Evolutionary conservation across 2,329 filamentous ascomycete genomes (phyloP), one percentile per base, ranked within the genome.

Genomic region (Aspergillus proliferans): DNA sequence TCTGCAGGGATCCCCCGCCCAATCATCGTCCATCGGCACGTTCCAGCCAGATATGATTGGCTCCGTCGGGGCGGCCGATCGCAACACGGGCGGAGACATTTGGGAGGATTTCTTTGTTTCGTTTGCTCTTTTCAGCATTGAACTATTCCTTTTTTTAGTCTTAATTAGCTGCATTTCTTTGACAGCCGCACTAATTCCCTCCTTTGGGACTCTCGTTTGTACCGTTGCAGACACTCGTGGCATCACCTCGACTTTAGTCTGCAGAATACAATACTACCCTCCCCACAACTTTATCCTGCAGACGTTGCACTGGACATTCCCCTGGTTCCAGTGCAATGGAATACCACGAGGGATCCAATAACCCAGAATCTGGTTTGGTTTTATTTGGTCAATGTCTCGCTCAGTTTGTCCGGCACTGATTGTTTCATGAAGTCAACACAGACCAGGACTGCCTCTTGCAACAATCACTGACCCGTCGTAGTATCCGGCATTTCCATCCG

Each of bases 1-100:
- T 7, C 26, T 62, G 56, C 56, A 55, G 38, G 40, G 44, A 33
- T 43, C 28, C 38, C 45, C 46, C 21, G 30, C 28, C 30, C 34
- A 38, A 38, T 38, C 6, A 38, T 38, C 34, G 34, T 38, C 7
- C 34, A n/a, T 19, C 34, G 34, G 34, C 34, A 19, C 14, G 34
- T 38, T 38, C 34, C 34, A n/a, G n/a, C 18, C 34, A n/a, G 34
- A 38, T 38, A 1, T 15, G n/a, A 38, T 38, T 38, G 34, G 34
- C 9, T 19, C 34, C 26, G 26, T 30, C 26, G 26, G 26, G 26
- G 9, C 10, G 10, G 26, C 26, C 26, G 26, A 30, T 30, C 9
- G 26, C 26, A 30, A 30, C 26, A 12, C 26, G 26, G 26, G 26
- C 26, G 26, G 26, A 30, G 10, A 30, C 9, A 30, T 30, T 12